A percentile compares a stretch with the other conserved stretches of the same genome.
Conservation (phyloP, 805 yeast genomes). For the Lipomyces chichibuensis region DNA sequence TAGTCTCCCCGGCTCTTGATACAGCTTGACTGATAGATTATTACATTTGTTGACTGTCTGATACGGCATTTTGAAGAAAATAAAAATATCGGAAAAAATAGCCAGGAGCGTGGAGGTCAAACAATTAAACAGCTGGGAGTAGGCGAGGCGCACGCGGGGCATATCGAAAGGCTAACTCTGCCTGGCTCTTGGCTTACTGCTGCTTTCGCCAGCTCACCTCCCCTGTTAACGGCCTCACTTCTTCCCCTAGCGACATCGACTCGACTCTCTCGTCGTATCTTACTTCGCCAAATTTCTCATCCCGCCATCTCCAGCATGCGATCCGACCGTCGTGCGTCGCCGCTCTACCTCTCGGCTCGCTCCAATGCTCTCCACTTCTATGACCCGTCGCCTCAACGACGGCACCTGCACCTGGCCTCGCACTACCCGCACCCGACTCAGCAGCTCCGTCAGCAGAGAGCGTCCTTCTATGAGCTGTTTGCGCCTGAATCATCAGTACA, state of each 20-base stretch:
- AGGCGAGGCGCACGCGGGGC: background rate
- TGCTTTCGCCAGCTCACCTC: background rate
- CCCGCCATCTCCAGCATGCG: slow-evolving; percentile 13
- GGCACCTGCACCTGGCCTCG: slow-evolving; percentile 25
- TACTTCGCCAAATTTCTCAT: background rate
- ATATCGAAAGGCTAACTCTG: background rate
- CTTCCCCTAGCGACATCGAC: background rate
- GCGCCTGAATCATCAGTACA: slow-evolving; percentile 23
- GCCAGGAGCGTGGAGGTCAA: no score
- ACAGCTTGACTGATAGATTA: no score
- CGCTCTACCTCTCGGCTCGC: slow-evolving; percentile 37
- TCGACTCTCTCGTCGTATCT: background rate
- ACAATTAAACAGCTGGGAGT: background rate
- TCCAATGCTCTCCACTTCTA: slow-evolving; percentile 37
- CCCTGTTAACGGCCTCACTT: background rate
- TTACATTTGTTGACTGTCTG: no score
- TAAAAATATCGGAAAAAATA: no score
- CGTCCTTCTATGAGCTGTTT: slow-evolving; percentile 31
- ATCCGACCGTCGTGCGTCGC: slow-evolving; percentile 31
- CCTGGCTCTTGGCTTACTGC: background rate
- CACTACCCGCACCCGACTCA: slow-evolving; percentile 24
- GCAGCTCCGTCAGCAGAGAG: slow-evolving; percentile 14
- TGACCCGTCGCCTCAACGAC: slow-evolving; percentile 34
- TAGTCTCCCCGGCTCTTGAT: no score
- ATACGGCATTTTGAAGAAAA: no score